Evolutionary conservation across 1,284 basidiomycete genomes (phyloP).

Genomic region (Ustilago lituana): DNA sequence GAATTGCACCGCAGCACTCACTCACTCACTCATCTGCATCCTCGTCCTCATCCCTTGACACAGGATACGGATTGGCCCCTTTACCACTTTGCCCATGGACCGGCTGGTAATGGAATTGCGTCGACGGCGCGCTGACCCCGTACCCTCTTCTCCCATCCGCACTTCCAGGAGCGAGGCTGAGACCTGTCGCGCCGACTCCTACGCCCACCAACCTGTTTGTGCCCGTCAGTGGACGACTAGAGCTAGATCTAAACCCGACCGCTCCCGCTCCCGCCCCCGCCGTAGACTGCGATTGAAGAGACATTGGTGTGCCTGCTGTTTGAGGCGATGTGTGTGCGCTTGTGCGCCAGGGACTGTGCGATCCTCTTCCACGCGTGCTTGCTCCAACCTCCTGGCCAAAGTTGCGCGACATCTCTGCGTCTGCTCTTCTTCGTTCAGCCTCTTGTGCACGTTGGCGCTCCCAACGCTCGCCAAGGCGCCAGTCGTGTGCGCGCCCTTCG

Average conservation of each 20-base stretch:
- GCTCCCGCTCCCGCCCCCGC: not conserved
- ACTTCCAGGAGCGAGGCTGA: not conserved
- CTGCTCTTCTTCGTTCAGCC: slow-evolving; percentile 40
- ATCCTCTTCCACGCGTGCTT: slow-evolving; percentile 40
- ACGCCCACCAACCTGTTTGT: slow-evolving; percentile 17
- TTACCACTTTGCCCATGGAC: not conserved
- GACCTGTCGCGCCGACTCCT: slow-evolving; percentile 4
- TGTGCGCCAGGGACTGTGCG: slow-evolving; percentile 42
- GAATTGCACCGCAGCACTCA: not conserved
- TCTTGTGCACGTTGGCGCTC: slow-evolving; percentile 38
- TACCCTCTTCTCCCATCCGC: slow-evolving; percentile 24
- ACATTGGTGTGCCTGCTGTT: slow-evolving; percentile 1
- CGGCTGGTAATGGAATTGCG: slow-evolving; percentile 37
- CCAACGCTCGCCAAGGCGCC: slow-evolving; percentile 31
- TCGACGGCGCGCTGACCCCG: slow-evolving; percentile 29
- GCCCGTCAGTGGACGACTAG: slow-evolving; percentile 15
- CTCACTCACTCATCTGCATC: slow-evolving; percentile 4
- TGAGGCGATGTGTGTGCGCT: not conserved
- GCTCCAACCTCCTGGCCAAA: slow-evolving; percentile 50
- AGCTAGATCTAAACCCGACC: slow-evolving; percentile 24
- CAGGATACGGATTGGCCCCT: slow-evolving; percentile 20
- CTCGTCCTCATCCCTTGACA: slow-evolving; percentile 24
- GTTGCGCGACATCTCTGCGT: slow-evolving; percentile 52
- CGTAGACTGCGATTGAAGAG: slow-evolving; percentile 1
- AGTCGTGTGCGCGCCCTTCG: slow-evolving; percentile 26